Percentiles rank a stretch among this genome's conserved stretches.
Conservation (phyloP, 2,329 filamentous ascomycete genomes). For the Didymella arachidicola region DNA sequence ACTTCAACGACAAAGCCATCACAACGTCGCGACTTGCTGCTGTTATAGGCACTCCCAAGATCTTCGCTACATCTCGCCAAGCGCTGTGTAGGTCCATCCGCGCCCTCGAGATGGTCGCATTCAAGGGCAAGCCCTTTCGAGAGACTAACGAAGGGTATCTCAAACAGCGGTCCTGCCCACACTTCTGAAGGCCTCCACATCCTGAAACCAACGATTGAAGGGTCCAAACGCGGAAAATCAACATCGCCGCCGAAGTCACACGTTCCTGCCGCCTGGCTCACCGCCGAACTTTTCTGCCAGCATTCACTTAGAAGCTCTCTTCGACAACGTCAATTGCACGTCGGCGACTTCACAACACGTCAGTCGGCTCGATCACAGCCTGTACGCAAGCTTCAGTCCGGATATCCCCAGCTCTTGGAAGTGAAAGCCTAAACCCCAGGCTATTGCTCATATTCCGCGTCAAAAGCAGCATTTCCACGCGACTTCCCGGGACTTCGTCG, state of each 20-base stretch:
- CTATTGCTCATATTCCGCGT: constrained; percentile 1
- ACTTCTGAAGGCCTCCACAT: constrained; percentile 22
- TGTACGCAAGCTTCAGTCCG: not conserved
- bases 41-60: constrained; percentile 17
- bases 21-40: constrained; percentile 11
- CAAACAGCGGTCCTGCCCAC: constrained; percentile 30
- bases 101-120: constrained; percentile 41
- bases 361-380: not conserved
- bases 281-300: constrained; percentile 38
- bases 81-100: constrained; percentile 43
- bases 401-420: not conserved
- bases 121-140: constrained; percentile 41
- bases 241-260: constrained; percentile 15
- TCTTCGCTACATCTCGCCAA: constrained; percentile 32
- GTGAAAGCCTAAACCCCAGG: not conserved
- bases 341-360: not conserved
- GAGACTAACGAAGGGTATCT: constrained; percentile 41
- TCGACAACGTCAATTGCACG: constrained; percentile 1
- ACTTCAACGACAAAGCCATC: constrained; percentile 8
- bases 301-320: constrained; percentile 13
- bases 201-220: constrained; percentile 12
- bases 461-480: constrained; percentile 2
- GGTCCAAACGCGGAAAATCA: constrained; percentile 19
- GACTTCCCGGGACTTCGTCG: not conserved
- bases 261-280: constrained; percentile 26